Evolutionary conservation across 371 early-diverging fungal genomes (phyloP).

Genomic region (Funneliformis caledonium): DNA sequence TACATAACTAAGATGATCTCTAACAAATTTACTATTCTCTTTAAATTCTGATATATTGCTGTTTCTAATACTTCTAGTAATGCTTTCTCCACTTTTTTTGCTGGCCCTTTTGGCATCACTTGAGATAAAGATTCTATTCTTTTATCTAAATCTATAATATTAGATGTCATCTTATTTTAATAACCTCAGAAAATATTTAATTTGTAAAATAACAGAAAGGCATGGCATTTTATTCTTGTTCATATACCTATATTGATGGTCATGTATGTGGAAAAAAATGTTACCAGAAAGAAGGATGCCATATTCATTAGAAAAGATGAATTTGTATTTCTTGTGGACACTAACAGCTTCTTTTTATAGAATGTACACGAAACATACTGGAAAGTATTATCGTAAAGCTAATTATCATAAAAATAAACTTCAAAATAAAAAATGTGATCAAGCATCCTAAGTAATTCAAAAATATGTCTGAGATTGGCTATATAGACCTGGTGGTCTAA

Average conservation of each 20-base stretch:
- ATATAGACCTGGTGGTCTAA: too few species aligned
- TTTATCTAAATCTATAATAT: too few species aligned
- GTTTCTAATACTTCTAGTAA: too few species aligned
- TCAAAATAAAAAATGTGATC: too few species aligned
- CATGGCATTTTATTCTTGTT: slow-evolving; percentile 9
- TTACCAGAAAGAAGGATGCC: slow-evolving; percentile 15
- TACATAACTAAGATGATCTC: not conserved
- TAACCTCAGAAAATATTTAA: too few species aligned
- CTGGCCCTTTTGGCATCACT: too few species aligned
- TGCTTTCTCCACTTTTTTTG: not conserved
- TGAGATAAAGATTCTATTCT: too few species aligned
- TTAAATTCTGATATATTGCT: too few species aligned
- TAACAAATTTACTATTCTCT: not conserved
- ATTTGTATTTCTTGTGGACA: not conserved
- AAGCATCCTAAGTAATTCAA: too few species aligned
- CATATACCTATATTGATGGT: not conserved
- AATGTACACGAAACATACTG: slow-evolving; percentile 5
- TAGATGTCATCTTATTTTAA: too few species aligned
- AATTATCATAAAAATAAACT: slow-evolving; percentile 3
- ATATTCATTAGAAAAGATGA: slow-evolving; percentile 26
- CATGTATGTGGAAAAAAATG: not conserved
- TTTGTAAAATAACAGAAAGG: not conserved
- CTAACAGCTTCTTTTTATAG: slow-evolving; percentile 27
- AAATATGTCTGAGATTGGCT: too few species aligned
- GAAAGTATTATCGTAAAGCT: slow-evolving; percentile 23